Conservation (phyloP, 2,329 filamentous ascomycete genomes). For the Fusarium haematococcum region DNA sequence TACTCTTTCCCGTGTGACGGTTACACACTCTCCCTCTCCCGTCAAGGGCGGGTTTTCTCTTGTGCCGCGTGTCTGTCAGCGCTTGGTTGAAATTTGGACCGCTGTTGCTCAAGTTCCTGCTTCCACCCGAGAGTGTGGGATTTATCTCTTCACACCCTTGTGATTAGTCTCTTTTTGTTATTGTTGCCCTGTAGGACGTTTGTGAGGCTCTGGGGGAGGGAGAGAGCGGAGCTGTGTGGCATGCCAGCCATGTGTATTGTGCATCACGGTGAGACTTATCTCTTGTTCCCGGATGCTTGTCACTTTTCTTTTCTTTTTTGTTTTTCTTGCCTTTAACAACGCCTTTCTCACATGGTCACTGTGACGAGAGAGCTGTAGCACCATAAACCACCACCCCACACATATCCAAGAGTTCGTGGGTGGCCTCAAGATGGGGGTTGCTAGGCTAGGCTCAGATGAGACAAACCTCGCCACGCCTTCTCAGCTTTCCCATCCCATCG, state of each 20-base stretch:
- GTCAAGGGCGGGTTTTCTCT: background rate
- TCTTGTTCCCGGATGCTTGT: background rate
- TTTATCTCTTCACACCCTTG: background rate
- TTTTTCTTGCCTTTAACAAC: background rate
- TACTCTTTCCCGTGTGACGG: conserved; percentile 22
- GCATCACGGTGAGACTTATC: conserved; percentile 16
- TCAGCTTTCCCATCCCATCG: background rate
- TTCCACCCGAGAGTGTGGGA: background rate
- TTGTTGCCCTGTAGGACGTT: background rate
- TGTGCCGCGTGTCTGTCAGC: conserved; percentile 42
- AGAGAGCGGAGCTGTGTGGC: background rate
- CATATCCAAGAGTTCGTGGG: background rate
- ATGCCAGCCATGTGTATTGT: conserved; percentile 30
- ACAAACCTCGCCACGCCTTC: background rate
- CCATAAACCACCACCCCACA: background rate
- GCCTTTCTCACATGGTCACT: background rate
- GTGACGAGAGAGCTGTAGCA: background rate
- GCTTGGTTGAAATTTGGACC: conserved; percentile 29
- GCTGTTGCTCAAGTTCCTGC: background rate
- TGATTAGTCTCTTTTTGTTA: background rate
- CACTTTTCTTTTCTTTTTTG: background rate
- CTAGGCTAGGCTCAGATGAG: background rate
- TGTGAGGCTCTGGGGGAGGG: conserved; percentile 2
- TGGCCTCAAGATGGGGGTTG: background rate
- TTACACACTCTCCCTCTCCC: conserved; percentile 1